Evolutionary conservation across 2,329 filamentous ascomycete genomes (phyloP).

Genomic region (Fusarium transvaalense): DNA sequence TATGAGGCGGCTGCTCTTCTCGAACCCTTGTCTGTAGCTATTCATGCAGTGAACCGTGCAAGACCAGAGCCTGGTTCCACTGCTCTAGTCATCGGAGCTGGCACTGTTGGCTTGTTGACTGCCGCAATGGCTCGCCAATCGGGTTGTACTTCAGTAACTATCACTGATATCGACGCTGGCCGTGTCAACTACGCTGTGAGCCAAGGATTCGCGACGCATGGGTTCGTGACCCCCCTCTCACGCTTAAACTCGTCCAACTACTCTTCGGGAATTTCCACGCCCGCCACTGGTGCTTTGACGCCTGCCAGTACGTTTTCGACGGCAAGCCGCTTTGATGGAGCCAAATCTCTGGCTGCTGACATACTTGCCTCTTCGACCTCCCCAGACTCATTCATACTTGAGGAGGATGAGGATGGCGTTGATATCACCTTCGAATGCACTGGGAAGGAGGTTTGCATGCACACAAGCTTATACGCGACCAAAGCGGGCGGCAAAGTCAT

Average conservation of each 20-base stretch:
- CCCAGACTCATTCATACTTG: constrained; percentile 47
- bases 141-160: constrained; percentile 70
- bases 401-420: constrained; percentile 75
- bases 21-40: constrained; percentile 72
- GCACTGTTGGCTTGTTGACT: constrained; percentile 72
- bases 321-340: constrained; percentile 63
- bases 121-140: constrained; percentile 72
- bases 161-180: constrained; percentile 70
- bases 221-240: constrained; percentile 64
- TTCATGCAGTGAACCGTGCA: constrained; percentile 71
- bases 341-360: constrained; percentile 63
- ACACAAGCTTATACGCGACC: constrained; percentile 79
- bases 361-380: constrained; percentile 59
- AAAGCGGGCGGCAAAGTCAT: constrained; percentile 78
- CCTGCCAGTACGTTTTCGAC: constrained; percentile 61
- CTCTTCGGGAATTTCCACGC: constrained; percentile 64
- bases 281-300: constrained; percentile 55
- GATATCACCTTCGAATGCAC: constrained; percentile 83
- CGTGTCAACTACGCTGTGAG: constrained; percentile 71
- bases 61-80: constrained; percentile 64
- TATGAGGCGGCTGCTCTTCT: constrained; percentile 71
- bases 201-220: constrained; percentile 71
- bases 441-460: constrained; percentile 79
- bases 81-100: constrained; percentile 73
- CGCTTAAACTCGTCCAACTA: constrained; percentile 59